Percentiles rank a stretch among this genome's conserved stretches.
Evolutionary conservation across 2,329 filamentous ascomycete species (phyloP).

Genomic region (Alternaria incomplexa): DNA sequence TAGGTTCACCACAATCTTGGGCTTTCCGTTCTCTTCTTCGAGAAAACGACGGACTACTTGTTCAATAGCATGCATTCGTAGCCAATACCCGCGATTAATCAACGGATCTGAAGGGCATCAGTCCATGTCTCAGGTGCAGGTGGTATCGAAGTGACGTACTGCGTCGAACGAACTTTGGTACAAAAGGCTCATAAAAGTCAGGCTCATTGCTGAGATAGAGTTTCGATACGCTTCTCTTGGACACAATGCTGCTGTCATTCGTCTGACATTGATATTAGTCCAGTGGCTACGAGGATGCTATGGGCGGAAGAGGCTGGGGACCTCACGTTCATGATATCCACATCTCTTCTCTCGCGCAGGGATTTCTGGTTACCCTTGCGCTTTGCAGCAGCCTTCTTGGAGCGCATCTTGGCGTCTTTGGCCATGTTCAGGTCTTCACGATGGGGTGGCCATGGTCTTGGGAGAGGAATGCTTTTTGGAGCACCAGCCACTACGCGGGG

Average conservation of each 20-base stretch:
- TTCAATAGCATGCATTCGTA: conserved; percentile 84
- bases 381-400: conserved; percentile 18
- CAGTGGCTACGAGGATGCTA: not conserved
- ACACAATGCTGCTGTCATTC: conserved; percentile 90
- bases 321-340: conserved; percentile 63
- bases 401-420: conserved; percentile 13
- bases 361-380: conserved; percentile 23
- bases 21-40: conserved; percentile 59
- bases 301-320: not conserved
- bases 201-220: conserved; percentile 79
- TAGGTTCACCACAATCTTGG: conserved; percentile 80
- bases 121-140: not conserved
- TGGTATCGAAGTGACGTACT: conserved; percentile 32
- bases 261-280: conserved; percentile 60
- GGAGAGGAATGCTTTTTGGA: conserved; percentile 24
- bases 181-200: conserved; percentile 88
- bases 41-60: conserved; percentile 76
- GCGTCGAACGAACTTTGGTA: conserved; percentile 79
- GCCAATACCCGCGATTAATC: conserved; percentile 88
- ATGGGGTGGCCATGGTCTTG: conserved; percentile 1
- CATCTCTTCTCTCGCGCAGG: conserved; percentile 52
- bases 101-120: conserved; percentile 63
- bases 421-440: conserved; percentile 13
- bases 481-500: conserved; percentile 30
- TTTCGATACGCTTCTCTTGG: conserved; percentile 90